Evolutionary conservation across 2,329 filamentous ascomycete species (phyloP).

Genomic region (Colletotrichum orbiculare): DNA sequence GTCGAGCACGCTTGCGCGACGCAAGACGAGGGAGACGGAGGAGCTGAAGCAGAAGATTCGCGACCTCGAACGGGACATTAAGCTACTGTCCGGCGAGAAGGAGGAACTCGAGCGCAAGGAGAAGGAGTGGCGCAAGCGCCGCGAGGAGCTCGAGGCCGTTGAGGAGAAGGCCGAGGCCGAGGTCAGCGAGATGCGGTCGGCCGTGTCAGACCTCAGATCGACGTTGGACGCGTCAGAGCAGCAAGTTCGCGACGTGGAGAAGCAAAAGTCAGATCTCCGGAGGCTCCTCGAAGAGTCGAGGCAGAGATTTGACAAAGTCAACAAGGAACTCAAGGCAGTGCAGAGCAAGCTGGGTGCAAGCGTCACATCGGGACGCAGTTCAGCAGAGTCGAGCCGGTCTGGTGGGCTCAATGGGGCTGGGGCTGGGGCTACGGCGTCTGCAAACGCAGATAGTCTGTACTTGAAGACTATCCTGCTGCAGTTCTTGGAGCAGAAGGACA

Average conservation of each 20-base stretch:
- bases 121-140: conserved; percentile 77
- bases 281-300: conserved; percentile 82
- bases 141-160: conserved; percentile 79
- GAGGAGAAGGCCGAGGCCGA: conserved; percentile 78
- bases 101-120: conserved; percentile 81
- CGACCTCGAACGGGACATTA: conserved; percentile 83
- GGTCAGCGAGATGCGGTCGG: conserved; percentile 77
- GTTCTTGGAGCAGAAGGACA: conserved; percentile 84
- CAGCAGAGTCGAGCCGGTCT: conserved; percentile 59
- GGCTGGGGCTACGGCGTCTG: conserved; percentile 21
- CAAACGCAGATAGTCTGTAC: conserved; percentile 68
- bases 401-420: conserved; percentile 49
- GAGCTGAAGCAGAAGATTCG: conserved; percentile 83
- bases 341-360: conserved; percentile 57
- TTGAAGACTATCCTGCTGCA: conserved; percentile 85
- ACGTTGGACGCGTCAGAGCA: conserved; percentile 89
- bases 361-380: conserved; percentile 51
- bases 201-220: conserved; percentile 81
- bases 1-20: conserved; percentile 79
- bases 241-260: conserved; percentile 85
- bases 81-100: conserved; percentile 76
- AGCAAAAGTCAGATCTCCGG: conserved; percentile 80
- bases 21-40: conserved; percentile 84
- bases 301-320: conserved; percentile 80
- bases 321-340: conserved; percentile 70